These are phyloP conservation scores for Aspergillus sp. DNA, from an alignment of 2,329 filamentous ascomycete species.

Conservation along the genomic window DNA sequence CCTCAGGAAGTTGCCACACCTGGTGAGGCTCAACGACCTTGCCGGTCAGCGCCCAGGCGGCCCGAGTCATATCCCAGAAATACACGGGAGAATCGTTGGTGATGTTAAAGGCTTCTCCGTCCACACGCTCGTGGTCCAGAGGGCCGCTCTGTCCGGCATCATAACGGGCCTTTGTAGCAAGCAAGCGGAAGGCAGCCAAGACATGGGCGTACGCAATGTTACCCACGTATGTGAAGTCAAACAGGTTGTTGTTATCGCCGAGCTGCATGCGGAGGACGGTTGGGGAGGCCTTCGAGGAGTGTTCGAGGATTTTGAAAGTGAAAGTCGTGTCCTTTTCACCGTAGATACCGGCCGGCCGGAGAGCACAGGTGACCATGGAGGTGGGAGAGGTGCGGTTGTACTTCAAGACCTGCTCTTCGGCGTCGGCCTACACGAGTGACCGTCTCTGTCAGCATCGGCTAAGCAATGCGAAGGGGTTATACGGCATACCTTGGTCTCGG, in stretches of 20 bases:
- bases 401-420: conserved; percentile 75
- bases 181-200: conserved; percentile 71
- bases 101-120: conserved; percentile 85
- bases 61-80: conserved; percentile 84
- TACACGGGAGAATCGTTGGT: conserved; percentile 86
- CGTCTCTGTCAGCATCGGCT: background rate
- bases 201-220: conserved; percentile 78
- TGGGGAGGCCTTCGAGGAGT: conserved; percentile 56
- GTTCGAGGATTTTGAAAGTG: conserved; percentile 69
- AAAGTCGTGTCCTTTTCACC: conserved; percentile 82
- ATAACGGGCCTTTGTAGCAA: conserved; percentile 52
- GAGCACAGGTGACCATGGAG: conserved; percentile 69
- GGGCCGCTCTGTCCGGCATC: conserved; percentile 54
- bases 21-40: conserved; percentile 42
- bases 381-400: conserved; percentile 63
- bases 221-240: conserved; percentile 68
- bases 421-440: conserved; percentile 58
- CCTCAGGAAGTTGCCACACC: conserved; percentile 42
- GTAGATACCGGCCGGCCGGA: conserved; percentile 86
- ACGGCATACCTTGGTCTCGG: conserved; percentile 73
- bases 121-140: conserved; percentile 70
- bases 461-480: background rate
- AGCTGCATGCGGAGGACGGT: conserved; percentile 75
- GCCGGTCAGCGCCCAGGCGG: conserved; percentile 63
- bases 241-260: conserved; percentile 68